These are phyloP conservation scores for Mangifera indica DNA, from an alignment of 345 rosid species.

Conservation along the genomic window DNA sequence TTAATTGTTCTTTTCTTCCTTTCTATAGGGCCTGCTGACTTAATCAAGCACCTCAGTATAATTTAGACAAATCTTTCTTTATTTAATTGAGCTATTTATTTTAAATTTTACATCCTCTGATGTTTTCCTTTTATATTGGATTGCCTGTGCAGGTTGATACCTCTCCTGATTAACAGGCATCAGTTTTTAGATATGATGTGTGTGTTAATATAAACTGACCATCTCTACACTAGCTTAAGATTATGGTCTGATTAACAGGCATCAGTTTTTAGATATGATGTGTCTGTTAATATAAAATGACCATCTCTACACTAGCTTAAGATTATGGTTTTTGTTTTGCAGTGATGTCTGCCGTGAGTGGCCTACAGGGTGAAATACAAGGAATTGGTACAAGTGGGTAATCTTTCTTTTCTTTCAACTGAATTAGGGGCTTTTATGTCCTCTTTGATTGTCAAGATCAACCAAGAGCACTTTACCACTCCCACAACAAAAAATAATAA, in stretches of 20 bases:
- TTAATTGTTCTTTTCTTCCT: not conserved
- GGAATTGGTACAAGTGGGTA: slow-evolving; percentile 77
- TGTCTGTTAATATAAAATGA: not conserved
- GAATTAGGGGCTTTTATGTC: slow-evolving; percentile 9
- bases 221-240: slow-evolving; percentile 4
- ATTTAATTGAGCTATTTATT: not conserved
- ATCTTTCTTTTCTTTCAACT: slow-evolving; percentile 24
- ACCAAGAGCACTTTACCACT: not conserved
- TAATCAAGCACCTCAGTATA: not conserved
- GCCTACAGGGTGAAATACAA: slow-evolving; percentile 70
- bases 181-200: not conserved
- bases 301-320: slow-evolving; percentile 5
- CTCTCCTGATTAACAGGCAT: not conserved
- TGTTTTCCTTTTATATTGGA: not conserved
- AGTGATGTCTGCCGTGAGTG: slow-evolving; percentile 99
- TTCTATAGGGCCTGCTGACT: not conserved
- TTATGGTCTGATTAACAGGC: slow-evolving; percentile 10
- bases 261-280: not conserved
- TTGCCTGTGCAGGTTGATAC: not conserved
- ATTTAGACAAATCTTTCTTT: too few species aligned
- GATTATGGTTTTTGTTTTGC: slow-evolving; percentile 30
- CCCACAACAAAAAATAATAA: not conserved
- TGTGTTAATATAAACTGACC: not conserved
- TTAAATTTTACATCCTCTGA: not conserved
- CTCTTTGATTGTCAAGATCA: not conserved